Percentiles rank a stretch among this genome's conserved stretches.
phyloP scores from a whole-genome alignment of 108 stramenopile species.

The Chaetoceros tenuissimus region DNA sequence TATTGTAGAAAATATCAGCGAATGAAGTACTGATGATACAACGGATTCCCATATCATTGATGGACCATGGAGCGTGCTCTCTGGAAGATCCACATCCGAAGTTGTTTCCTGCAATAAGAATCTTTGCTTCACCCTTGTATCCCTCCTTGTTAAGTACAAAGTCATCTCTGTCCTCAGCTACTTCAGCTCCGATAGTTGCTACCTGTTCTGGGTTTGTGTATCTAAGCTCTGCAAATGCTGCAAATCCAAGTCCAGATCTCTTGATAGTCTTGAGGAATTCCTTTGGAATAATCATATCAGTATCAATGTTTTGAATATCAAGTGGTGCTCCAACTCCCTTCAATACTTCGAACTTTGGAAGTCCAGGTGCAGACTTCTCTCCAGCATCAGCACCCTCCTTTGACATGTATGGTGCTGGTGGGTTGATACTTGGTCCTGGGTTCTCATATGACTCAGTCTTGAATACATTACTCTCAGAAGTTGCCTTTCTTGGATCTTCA shows the following conservation, averaged over 20 bases:
- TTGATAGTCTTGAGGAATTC: constrained; percentile 94
- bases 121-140: constrained; percentile 55
- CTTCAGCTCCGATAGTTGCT: constrained; percentile 77
- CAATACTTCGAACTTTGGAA: constrained; percentile 62
- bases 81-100: constrained; percentile 89
- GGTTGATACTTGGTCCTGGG: constrained; percentile 68
- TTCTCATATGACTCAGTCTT: constrained; percentile 41
- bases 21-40: constrained; percentile 88
- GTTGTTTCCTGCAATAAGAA: constrained; percentile 90
- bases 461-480: constrained; percentile 50
- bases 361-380: constrained; percentile 19
- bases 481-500: constrained; percentile 50
- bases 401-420: constrained; percentile 62
- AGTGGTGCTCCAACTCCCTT: constrained; percentile 81
- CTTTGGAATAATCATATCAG: constrained; percentile 96
- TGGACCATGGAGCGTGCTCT: constrained; percentile 95
- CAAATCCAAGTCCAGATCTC: constrained; percentile 86
- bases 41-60: constrained; percentile 87
- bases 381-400: constrained; percentile 2
- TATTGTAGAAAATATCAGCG: constrained; percentile 96
- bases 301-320: constrained; percentile 92
- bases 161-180: constrained; percentile 52
- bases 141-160: constrained; percentile 85
- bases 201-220: constrained; percentile 85
- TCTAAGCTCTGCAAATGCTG: constrained; percentile 87